Percentiles rank a stretch among this genome's conserved stretches.
phyloP scores from a whole-genome alignment of 768 basidiomycete species.

The Suillus hirtellus region DNA sequence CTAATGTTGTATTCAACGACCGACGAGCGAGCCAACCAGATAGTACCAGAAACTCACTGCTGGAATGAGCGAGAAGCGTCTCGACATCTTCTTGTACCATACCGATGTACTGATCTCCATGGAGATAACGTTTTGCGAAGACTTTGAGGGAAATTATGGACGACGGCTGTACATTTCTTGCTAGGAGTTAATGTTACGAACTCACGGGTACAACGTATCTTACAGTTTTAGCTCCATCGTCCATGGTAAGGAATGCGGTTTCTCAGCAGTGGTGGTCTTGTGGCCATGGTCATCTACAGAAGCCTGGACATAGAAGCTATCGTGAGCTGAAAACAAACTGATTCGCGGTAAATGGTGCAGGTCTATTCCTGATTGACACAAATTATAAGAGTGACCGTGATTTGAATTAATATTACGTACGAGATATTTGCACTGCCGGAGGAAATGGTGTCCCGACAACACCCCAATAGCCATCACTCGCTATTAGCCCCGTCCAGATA shows the following conservation, averaged over 20 bases:
- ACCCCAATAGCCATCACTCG: neutral
- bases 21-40: neutral
- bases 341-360: conserved; percentile 9
- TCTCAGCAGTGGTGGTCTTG: conserved; percentile 1
- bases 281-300: conserved; percentile 2
- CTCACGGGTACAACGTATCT: neutral
- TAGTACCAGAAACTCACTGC: neutral
- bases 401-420: neutral
- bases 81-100: conserved; percentile 7
- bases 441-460: neutral
- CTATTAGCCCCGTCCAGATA: neutral
- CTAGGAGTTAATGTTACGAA: neutral
- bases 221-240: conserved; percentile 9
- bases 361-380: conserved; percentile 3
- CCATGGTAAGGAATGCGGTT: conserved; percentile 9
- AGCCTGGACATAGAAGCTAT: conserved; percentile 12
- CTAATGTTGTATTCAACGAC: neutral
- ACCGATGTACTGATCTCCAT: conserved; percentile 12
- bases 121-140: conserved; percentile 11
- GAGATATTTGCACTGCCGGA: neutral
- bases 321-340: conserved; percentile 1
- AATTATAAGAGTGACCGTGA: neutral
- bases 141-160: conserved; percentile 12
- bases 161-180: conserved; percentile 9
- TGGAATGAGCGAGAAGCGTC: conserved; percentile 3